These are phyloP conservation scores for Rhodotorula sp. DNA, from an alignment of 1,284 basidiomycete genomes.

Conservation along the genomic window DNA sequence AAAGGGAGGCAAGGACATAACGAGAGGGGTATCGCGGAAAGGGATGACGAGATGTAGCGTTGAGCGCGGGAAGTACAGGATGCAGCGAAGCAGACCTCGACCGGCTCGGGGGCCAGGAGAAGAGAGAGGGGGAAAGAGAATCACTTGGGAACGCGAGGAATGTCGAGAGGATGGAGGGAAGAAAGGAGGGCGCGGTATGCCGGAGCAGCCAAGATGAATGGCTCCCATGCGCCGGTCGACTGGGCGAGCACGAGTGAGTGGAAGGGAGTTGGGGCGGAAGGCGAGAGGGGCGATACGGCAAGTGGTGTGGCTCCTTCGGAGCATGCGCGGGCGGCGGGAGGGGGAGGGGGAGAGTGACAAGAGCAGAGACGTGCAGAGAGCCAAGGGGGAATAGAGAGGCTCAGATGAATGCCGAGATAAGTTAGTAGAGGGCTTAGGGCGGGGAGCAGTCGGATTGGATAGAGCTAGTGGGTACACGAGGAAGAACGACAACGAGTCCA, in stretches of 20 bases:
- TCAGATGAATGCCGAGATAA: not conserved
- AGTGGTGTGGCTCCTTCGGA: slow-evolving; percentile 9
- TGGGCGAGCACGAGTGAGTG: not conserved
- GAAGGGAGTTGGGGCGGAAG: not conserved
- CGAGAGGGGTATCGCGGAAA: slow-evolving; percentile 2
- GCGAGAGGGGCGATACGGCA: not conserved
- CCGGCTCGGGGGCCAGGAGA: not conserved
- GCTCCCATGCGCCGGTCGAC: slow-evolving; percentile 7
- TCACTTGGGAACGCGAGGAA: too few relatives aligned
- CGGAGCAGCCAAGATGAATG: slow-evolving; percentile 18
- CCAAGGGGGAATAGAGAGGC: not conserved
- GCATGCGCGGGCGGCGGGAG: slow-evolving; percentile 6
- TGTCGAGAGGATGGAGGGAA: not conserved
- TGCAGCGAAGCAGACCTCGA: slow-evolving; percentile 18
- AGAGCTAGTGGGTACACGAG: not conserved
- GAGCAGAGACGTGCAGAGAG: not conserved
- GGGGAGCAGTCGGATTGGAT: too few relatives aligned
- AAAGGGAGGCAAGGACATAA: not conserved
- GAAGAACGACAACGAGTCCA: not conserved
- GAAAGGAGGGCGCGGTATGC: not conserved
- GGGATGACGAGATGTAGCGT: not conserved
- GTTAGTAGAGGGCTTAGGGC: not conserved
- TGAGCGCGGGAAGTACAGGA: slow-evolving; percentile 10
- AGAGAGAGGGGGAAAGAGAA: not conserved
- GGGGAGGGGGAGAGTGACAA: not conserved